phyloP scores from a whole-genome alignment of 306 rosid species.

The Trifolium dubium region DNA sequence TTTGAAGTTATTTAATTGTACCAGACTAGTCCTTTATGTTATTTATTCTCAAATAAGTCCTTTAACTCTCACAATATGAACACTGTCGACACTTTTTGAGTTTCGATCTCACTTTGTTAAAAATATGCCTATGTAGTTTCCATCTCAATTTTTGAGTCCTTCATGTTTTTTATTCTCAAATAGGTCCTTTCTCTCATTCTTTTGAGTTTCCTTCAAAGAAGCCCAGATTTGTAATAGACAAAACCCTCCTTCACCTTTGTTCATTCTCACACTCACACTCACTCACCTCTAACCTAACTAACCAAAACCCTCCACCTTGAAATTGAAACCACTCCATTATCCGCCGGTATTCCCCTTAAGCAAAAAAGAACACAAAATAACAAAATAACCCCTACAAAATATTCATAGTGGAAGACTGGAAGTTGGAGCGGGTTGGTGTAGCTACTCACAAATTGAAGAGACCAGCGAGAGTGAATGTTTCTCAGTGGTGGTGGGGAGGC shows the following conservation, averaged over 20 bases:
- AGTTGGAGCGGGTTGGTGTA: neutral
- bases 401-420: neutral
- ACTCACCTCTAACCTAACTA: neutral
- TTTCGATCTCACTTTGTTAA: too few species aligned
- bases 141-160: neutral
- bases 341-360: neutral
- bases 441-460: neutral
- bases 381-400: neutral
- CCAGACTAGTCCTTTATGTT: neutral
- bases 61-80: neutral
- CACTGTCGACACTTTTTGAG: too few species aligned
- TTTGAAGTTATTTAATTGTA: too few species aligned
- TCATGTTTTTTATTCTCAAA: too few species aligned
- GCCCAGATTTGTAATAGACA: too few species aligned
- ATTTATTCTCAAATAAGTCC: neutral
- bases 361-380: too few species aligned
- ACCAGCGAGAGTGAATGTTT: neutral
- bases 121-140: too few species aligned
- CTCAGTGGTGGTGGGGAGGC: too few species aligned
- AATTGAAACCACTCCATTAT: neutral
- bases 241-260: neutral
- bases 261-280: neutral
- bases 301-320: neutral
- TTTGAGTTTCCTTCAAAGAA: neutral
- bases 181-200: too few species aligned